A percentile compares a stretch with the other conserved stretches of the same genome.
These are phyloP conservation scores for Phytopythium oedochilum DNA, from an alignment of 352 stramenopile species.

Conservation along the genomic window DNA sequence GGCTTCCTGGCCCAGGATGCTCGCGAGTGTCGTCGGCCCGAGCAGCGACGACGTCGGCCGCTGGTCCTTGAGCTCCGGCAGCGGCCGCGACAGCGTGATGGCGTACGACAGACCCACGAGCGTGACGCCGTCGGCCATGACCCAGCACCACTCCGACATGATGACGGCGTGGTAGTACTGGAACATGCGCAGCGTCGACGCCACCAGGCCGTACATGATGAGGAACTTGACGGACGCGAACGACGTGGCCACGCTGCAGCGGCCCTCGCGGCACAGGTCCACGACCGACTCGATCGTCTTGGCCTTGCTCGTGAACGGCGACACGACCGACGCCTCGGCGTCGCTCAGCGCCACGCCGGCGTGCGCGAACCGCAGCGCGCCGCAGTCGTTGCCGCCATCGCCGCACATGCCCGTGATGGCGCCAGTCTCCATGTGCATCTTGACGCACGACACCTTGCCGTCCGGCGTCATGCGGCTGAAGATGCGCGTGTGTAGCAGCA, in stretches of 20 bases:
- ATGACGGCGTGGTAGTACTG: conserved; percentile 68
- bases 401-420: conserved; percentile 47
- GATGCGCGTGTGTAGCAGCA: conserved; percentile 41
- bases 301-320: conserved; percentile 79
- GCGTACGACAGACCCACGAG: conserved; percentile 61
- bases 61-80: conserved; percentile 13
- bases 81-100: conserved; percentile 55
- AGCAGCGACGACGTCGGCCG: conserved; percentile 60
- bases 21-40: conserved; percentile 37
- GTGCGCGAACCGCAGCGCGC: conserved; percentile 69
- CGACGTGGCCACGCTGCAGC: conserved; percentile 73
- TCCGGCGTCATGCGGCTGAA: conserved; percentile 46
- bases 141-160: conserved; percentile 62
- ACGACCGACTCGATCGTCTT: conserved; percentile 77
- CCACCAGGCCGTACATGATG: conserved; percentile 85
- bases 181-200: conserved; percentile 49
- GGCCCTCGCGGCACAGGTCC: conserved; percentile 78
- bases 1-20: conserved; percentile 34
- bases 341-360: conserved; percentile 75
- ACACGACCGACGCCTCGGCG: conserved; percentile 71
- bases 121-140: conserved; percentile 58
- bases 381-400: conserved; percentile 78
- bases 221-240: conserved; percentile 84
- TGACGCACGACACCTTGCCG: conserved; percentile 34
- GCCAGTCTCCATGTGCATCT: conserved; percentile 33